These are phyloP conservation scores for Salvia rosmarinus DNA, from an alignment of 257 asterid species.

Conservation along the genomic window DNA sequence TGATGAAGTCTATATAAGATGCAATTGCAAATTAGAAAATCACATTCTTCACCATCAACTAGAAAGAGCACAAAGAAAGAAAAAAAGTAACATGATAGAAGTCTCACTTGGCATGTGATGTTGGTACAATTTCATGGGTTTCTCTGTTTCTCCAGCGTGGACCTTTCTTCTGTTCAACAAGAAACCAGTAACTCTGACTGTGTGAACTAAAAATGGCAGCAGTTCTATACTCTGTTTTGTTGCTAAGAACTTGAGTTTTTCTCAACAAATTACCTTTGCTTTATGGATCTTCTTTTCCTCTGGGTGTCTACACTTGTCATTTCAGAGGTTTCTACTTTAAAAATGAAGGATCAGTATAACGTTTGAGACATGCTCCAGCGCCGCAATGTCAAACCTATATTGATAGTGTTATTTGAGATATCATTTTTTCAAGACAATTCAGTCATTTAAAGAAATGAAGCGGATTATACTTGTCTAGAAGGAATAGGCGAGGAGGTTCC, in stretches of 20 bases:
- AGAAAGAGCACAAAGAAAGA: slow-evolving; percentile 18
- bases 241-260: slow-evolving; percentile 18
- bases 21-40: slow-evolving; percentile 30
- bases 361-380: slow-evolving; percentile 95
- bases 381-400: slow-evolving; percentile 91
- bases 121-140: slow-evolving; percentile 62
- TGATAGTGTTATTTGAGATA: slow-evolving; percentile 21
- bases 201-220: slow-evolving; percentile 24
- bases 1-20: slow-evolving; percentile 79
- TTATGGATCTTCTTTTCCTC: slow-evolving; percentile 80
- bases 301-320: slow-evolving; percentile 51
- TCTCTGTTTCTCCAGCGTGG: slow-evolving; percentile 78
- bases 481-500: slow-evolving; percentile 95
- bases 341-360: slow-evolving; percentile 92
- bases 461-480: slow-evolving; percentile 83
- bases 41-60: slow-evolving; percentile 12
- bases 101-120: slow-evolving; percentile 86
- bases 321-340: slow-evolving; percentile 61
- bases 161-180: slow-evolving; percentile 70
- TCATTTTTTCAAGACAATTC: background rate
- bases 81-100: slow-evolving; percentile 22
- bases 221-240: background rate
- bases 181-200: slow-evolving; percentile 16
- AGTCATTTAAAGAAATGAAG: slow-evolving; percentile 25
- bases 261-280: slow-evolving; percentile 63